Evolutionary conservation across 495 filamentous ascomycete genomes (phyloP), one percentile per base, ranked within the genome.

Genomic region (Clavariopsis aquatica): DNA sequence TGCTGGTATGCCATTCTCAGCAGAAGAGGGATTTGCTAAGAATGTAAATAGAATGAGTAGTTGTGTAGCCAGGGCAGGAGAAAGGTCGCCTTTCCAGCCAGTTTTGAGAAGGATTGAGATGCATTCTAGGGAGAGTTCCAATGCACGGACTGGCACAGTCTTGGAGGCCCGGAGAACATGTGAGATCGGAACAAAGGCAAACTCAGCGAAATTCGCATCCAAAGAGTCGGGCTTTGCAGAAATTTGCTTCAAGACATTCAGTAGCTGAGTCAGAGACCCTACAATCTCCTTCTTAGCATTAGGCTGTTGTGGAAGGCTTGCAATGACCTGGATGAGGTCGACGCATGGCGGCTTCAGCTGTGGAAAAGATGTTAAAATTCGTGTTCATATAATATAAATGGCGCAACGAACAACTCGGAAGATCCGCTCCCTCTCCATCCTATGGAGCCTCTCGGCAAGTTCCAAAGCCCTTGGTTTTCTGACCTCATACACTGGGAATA

Each of bases 141-240:
- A 73, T 23, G 89, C 85, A 31, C 83, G 83, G 28, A 89, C 82
- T 6, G 95, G 84, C 31, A 92, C 80, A 28, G 81, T 80, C 64
- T 92, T 84, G 53, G 87, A 87, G 53, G 85, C 82, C 58, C 89
- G 87, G 66, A 99, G 88, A 52, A 98, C 85, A 64, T 95, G 89
- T 1, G 90, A 91, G 0, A 99, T 77, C 0, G 94, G 94, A 68
- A 96, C 94, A 80, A 98, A 98, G 67, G 89, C 84, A 78, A 96
- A 99, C 74, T 97, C 91, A 8, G 92, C 94, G 26, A 97, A 78
- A 74, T 91, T 92, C 55, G 85, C 80, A 72, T 96, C 91, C 12
- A 97, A 78, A 0, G 81, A 77, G 19, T 78, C 75, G 34, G 82
- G 78, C 51, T 78, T 76, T 49, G 63, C 71, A 38, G 79, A 77